Evolutionary conservation across 2,329 filamentous ascomycete species (phyloP), one percentile per base, ranked within the genome.

Genomic region (Fusarium sp.): DNA sequence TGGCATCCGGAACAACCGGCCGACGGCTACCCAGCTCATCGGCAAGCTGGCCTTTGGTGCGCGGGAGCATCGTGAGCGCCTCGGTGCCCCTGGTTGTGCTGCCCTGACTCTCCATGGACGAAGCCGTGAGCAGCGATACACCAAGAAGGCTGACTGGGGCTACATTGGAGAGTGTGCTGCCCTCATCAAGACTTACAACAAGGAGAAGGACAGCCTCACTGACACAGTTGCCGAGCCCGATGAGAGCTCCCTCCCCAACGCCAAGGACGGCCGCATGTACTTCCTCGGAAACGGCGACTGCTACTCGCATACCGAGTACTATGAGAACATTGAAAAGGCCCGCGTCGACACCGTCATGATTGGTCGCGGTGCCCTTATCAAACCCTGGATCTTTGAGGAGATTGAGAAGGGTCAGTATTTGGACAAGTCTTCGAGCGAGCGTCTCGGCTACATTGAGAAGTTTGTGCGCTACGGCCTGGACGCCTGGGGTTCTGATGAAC

Each of bases 361-460:
- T 70, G 96, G 92, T n/a, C 93, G 96, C 70, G 96, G 96, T 66
- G 96, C 96, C 11, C 89, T 99, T 67, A 94, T 98, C 84, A 99
- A 99, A 85, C 96, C 96, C 1, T 99, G 96, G 96, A 87, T 99
- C 72, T 99, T 98, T 80, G 96, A 99, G 83, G 96, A 99, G 84
- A 98, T 99, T 64, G 90, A 94, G 76, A 89, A 91, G 72, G 93
- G 93, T 6, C 96, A 98, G 83, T 98, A 98, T 80, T 90, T 99
- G 42, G 96, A 99, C 86, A 99, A 99, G 83, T 94, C 94, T 4
- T 93, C 96, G 3, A 89, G 91, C 6, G 96, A 99, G 85, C 93
- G 96, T 67, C 89, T 99, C 34, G 85, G 86, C 38, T 95, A 97
- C 79, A 87, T 99, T 38, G 94, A 98, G 83, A 94, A 95, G 79